Evolutionary conservation across 345 rosid species (phyloP).

Genomic region (Eucalyptus regnans): DNA sequence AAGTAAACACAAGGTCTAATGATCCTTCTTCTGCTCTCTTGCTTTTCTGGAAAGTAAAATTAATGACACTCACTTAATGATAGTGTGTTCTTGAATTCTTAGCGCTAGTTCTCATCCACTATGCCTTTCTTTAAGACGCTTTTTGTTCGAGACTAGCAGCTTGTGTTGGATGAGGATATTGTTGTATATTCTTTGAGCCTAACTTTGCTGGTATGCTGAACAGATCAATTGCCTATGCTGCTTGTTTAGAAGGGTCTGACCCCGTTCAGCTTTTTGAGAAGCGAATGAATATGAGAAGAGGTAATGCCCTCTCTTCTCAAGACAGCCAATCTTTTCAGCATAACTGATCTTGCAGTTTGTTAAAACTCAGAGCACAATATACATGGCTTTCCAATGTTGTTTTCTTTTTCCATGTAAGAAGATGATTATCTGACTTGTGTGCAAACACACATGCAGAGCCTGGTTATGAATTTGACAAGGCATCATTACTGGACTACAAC

Average conservation of each 20-base stretch:
- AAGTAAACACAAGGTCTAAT: background rate
- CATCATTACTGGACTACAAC: conserved; percentile 60
- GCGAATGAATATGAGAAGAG: conserved; percentile 81
- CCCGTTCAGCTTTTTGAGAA: conserved; percentile 89
- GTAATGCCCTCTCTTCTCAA: conserved; percentile 5
- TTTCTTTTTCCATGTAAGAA: background rate
- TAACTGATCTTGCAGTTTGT: background rate
- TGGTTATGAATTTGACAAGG: conserved; percentile 75
- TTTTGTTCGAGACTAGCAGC: background rate
- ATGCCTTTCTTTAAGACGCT: background rate
- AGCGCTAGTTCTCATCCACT: background rate
- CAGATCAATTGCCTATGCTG: conserved; percentile 69
- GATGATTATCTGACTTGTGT: background rate
- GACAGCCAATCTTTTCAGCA: background rate
- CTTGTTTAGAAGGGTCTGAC: conserved; percentile 95
- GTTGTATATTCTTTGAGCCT: background rate
- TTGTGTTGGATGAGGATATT: background rate
- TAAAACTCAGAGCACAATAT: background rate
- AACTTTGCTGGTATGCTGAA: background rate
- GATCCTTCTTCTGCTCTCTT: background rate
- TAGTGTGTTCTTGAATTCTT: background rate
- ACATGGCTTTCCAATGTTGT: background rate
- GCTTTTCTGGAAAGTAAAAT: background rate
- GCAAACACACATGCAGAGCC: conserved; percentile 37
- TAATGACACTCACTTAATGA: background rate